Percentiles rank a stretch among this genome's conserved stretches.
These are phyloP conservation scores for Mycogone perniciosa DNA, from an alignment of 2,329 filamentous ascomycete species.

Conservation along the genomic window DNA sequence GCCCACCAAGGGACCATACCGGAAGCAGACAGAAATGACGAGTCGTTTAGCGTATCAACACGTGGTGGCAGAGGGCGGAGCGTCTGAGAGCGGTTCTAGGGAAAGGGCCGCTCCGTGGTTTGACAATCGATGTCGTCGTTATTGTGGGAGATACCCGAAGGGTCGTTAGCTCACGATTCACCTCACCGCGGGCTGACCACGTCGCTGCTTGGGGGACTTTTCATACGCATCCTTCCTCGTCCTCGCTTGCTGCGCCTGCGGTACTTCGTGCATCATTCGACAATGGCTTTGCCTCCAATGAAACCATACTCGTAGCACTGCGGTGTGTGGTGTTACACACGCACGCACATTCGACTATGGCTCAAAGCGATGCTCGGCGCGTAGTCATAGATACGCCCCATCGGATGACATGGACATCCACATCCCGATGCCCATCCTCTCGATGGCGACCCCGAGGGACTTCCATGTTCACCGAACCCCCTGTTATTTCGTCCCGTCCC, in stretches of 20 bases:
- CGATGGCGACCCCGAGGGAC: neutral
- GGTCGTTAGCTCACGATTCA: no score
- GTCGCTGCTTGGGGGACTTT: no score
- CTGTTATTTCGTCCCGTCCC: conserved; percentile 3
- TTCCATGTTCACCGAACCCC: conserved; percentile 5
- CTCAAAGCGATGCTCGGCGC: neutral
- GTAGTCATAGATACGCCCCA: neutral
- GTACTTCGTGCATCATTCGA: neutral
- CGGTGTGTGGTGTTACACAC: neutral
- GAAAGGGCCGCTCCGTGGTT: neutral
- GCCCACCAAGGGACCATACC: neutral
- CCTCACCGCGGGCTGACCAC: no score
- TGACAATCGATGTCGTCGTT: neutral
- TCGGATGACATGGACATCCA: no score
- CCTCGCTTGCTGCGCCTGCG: neutral
- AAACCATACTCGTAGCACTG: neutral
- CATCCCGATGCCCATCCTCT: no score
- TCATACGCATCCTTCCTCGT: neutral
- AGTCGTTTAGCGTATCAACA: conserved; percentile 2
- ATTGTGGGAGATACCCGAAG: no score
- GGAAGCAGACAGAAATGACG: conserved; percentile 1
- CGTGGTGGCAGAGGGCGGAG: neutral
- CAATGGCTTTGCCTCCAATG: no score
- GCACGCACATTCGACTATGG: neutral
- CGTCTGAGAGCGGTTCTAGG: neutral